These are phyloP conservation scores for Coniosporium tulheliwenetii DNA, from an alignment of 2,329 filamentous ascomycete species.

Conservation along the genomic window DNA sequence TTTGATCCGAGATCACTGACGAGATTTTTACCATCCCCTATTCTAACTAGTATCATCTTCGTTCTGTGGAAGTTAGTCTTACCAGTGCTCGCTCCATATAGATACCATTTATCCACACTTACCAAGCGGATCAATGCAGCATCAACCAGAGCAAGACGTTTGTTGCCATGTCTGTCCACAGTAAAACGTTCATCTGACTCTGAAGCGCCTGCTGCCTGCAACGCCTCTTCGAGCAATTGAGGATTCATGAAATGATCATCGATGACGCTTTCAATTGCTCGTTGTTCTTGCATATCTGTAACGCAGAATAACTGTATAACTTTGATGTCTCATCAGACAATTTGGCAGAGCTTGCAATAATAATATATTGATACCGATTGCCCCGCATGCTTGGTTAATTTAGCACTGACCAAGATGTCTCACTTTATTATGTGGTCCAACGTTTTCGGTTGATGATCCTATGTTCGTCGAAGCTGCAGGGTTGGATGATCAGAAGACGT, in stretches of 20 bases:
- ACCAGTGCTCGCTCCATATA: not conserved
- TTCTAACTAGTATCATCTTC: not conserved
- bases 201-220: constrained; percentile 3
- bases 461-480: not conserved
- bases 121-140: constrained; percentile 1
- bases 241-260: not conserved
- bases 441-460: not conserved
- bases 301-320: not conserved
- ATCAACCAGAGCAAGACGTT: constrained; percentile 4
- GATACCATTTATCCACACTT: constrained; percentile 3
- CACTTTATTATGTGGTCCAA: not conserved
- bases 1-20: not conserved
- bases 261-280: not conserved
- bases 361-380: not conserved
- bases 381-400: not conserved
- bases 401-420: not conserved
- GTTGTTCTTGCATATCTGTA: not conserved
- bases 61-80: not conserved
- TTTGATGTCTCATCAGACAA: not conserved
- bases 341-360: not conserved
- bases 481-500: too few species aligned
- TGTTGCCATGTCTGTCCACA: constrained; percentile 2
- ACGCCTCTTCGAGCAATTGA: constrained; percentile 4
- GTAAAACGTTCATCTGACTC: not conserved
- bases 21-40: not conserved